phyloP scores from a whole-genome alignment of 2,329 filamentous ascomycete species.

The Fusarium devonianum region DNA sequence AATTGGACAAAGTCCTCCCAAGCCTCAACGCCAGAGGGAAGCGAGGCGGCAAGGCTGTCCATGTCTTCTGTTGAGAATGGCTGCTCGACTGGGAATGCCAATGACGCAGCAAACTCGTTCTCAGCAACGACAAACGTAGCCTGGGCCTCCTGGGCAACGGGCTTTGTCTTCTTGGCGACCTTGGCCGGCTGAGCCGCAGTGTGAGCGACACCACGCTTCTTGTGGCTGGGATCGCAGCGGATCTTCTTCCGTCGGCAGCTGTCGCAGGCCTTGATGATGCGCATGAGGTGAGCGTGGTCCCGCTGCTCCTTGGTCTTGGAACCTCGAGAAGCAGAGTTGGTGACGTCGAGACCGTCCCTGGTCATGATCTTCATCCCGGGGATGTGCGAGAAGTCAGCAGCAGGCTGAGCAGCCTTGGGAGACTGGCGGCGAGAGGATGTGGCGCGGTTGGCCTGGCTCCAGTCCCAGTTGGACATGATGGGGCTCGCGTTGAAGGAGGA shows the following conservation, averaged over 20 bases:
- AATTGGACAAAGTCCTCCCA: slow-evolving; percentile 59
- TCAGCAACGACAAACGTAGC: slow-evolving; percentile 13
- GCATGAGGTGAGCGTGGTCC: slow-evolving; percentile 71
- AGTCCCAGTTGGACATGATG: slow-evolving; percentile 56
- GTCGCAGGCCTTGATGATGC: slow-evolving; percentile 72
- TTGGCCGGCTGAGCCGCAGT: slow-evolving; percentile 44
- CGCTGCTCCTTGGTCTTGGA: slow-evolving; percentile 73
- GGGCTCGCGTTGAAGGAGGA: slow-evolving; percentile 60
- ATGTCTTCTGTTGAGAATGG: slow-evolving; percentile 34
- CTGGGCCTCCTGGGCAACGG: slow-evolving; percentile 25
- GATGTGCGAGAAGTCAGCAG: slow-evolving; percentile 58
- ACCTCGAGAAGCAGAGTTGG: slow-evolving; percentile 66
- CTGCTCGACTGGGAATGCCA: slow-evolving; percentile 26
- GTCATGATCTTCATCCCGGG: slow-evolving; percentile 74
- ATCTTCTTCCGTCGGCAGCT: slow-evolving; percentile 69
- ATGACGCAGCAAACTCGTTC: slow-evolving; percentile 16
- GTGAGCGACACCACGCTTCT: slow-evolving; percentile 53
- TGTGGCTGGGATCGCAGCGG: slow-evolving; percentile 67
- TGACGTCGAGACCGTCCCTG: slow-evolving; percentile 68
- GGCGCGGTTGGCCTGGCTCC: slow-evolving; percentile 49
- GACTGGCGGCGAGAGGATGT: slow-evolving; percentile 43
- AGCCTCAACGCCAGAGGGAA: slow-evolving; percentile 37
- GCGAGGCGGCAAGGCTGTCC: slow-evolving; percentile 27
- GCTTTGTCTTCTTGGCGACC: slow-evolving; percentile 53
- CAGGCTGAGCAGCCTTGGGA: slow-evolving; percentile 41